A percentile compares a stretch with the other conserved stretches of the same genome.
Evolutionary conservation across 192 early-diverging fungal genomes (phyloP).

Genomic region (Backusella circina): DNA sequence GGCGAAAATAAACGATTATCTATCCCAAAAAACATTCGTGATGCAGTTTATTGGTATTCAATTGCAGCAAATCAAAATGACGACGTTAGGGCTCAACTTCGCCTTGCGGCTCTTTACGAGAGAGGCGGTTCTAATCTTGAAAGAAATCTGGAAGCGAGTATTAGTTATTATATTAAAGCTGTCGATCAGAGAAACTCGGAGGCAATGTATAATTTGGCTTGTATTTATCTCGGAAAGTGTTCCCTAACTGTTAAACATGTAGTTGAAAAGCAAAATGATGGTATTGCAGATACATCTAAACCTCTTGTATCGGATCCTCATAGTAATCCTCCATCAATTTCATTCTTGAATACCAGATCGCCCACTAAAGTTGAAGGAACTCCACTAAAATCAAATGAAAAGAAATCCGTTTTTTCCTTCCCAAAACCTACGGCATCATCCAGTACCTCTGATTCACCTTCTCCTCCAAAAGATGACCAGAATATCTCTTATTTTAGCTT

Average conservation of each 20-base stretch:
- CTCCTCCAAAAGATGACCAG: too few relatives aligned
- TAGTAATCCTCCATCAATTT: too few relatives aligned
- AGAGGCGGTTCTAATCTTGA: neutral
- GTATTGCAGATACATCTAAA: neutral
- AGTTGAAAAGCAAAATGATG: neutral
- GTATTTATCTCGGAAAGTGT: neutral
- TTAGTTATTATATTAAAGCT: neutral
- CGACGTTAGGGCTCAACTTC: neutral
- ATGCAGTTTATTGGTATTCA: neutral
- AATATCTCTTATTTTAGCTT: too few relatives aligned
- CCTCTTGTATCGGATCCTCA: too few relatives aligned
- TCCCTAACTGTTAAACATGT: neutral
- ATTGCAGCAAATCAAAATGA: neutral
- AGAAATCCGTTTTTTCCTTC: neutral
- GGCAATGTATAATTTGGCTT: neutral
- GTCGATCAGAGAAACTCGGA: neutral
- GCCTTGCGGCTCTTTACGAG: neutral
- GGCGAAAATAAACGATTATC: neutral
- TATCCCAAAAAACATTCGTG: neutral
- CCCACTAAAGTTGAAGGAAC: too few relatives aligned
- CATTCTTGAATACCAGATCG: too few relatives aligned
- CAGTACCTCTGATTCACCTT: too few relatives aligned
- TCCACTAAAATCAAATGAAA: neutral
- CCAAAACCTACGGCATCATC: neutral
- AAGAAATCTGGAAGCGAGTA: neutral